Evolutionary conservation across 106 monocot genomes (phyloP).

Genomic region (Hemerocallis citrina): DNA sequence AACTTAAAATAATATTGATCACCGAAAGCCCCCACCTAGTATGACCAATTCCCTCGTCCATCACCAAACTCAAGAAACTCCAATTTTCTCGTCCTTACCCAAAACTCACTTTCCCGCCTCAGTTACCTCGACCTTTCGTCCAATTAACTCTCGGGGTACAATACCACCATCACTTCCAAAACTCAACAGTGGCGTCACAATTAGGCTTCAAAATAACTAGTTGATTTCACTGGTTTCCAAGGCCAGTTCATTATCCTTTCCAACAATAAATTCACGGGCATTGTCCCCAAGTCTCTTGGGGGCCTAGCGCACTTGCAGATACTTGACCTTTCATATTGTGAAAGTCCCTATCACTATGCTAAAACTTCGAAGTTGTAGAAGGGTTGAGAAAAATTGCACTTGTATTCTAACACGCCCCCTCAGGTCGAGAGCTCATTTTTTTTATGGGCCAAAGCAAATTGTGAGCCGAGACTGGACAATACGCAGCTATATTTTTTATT

Average conservation of each 20-base stretch:
- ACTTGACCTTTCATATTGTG: conserved; percentile 37
- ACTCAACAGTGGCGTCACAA: not conserved
- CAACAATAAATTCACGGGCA: conserved; percentile 34
- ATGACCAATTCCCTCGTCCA: conserved; percentile 33
- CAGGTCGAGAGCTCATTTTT: too few species aligned
- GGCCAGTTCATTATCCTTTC: not conserved
- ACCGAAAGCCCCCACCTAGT: conserved; percentile 20
- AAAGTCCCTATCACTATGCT: too few species aligned
- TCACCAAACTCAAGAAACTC: conserved; percentile 27
- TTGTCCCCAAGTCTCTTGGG: conserved; percentile 21
- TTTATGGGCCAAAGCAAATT: too few species aligned
- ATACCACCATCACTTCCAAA: conserved; percentile 1
- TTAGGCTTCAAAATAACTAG: not conserved
- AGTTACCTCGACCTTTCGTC: conserved; percentile 25
- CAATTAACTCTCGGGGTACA: conserved; percentile 33
- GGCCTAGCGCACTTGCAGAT: not conserved
- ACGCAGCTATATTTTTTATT: too few species aligned
- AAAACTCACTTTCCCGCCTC: conserved; percentile 22
- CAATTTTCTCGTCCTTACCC: conserved; percentile 12
- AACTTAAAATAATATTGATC: conserved; percentile 16
- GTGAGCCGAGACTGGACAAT: too few species aligned
- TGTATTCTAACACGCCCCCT: too few species aligned
- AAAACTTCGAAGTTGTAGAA: too few species aligned
- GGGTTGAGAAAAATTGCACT: too few species aligned
- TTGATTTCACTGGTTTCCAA: not conserved